These are phyloP conservation scores for Lyophyllum atratum DNA, from an alignment of 768 basidiomycete species.

Conservation along the genomic window DNA sequence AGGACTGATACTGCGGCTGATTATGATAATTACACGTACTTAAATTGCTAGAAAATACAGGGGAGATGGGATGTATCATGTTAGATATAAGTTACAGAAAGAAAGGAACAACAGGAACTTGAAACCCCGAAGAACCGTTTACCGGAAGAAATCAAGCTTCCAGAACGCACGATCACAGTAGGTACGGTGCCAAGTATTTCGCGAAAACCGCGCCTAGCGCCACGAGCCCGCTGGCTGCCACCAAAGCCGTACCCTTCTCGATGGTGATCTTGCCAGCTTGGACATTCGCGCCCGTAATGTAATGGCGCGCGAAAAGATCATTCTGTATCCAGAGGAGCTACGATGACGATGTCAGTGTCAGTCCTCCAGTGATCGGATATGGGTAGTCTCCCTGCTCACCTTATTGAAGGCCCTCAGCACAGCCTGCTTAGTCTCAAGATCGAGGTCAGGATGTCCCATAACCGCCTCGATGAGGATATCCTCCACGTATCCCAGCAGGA, in stretches of 20 bases:
- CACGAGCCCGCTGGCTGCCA: background rate
- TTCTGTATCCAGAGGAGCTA: slow-evolving; percentile 57
- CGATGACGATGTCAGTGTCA: no score
- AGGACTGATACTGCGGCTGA: no score
- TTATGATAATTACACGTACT: no score
- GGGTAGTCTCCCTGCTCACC: slow-evolving; percentile 21
- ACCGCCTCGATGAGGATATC: slow-evolving; percentile 45
- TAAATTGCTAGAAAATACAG: no score
- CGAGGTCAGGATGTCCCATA: slow-evolving; percentile 37
- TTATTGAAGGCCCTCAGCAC: slow-evolving; percentile 47
- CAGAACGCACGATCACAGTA: background rate
- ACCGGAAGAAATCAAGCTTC: background rate
- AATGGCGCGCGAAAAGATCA: slow-evolving; percentile 23
- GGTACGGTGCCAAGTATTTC: background rate
- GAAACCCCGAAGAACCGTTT: no score
- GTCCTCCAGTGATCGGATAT: no score
- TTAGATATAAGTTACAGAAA: no score
- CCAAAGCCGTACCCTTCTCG: background rate
- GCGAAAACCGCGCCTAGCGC: background rate
- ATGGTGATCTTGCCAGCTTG: background rate
- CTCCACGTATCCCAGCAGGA: slow-evolving; percentile 48
- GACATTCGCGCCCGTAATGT: slow-evolving; percentile 5
- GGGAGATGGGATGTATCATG: no score
- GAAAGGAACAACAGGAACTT: no score
- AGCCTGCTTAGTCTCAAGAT: slow-evolving; percentile 37